These are phyloP conservation scores for Solanum corneliomulleri DNA, from an alignment of 257 asterid species.

Conservation along the genomic window DNA sequence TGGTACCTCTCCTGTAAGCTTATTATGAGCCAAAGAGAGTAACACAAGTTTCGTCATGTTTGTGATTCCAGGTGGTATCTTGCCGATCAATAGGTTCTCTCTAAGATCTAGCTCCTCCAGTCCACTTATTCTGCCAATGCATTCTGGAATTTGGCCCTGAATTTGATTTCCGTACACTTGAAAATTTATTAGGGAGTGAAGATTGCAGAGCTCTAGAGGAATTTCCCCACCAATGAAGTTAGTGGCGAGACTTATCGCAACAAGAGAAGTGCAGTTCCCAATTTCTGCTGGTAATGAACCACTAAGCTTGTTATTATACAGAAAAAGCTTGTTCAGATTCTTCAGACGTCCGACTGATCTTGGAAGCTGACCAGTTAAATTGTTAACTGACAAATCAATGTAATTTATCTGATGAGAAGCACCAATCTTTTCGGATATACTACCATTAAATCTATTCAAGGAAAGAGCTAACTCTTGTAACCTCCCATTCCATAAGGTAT, in stretches of 20 bases:
- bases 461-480: conserved; percentile 12
- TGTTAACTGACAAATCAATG: conserved; percentile 23
- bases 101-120: conserved; percentile 13
- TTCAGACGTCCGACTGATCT: conserved; percentile 17
- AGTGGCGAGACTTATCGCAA: conserved; percentile 1
- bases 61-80: conserved; percentile 24
- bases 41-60: conserved; percentile 14
- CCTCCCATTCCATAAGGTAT: conserved; percentile 24
- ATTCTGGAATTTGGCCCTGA: conserved; percentile 23
- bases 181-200: conserved; percentile 13
- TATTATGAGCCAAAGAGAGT: conserved; percentile 25
- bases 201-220: conserved; percentile 28
- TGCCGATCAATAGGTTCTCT: conserved; percentile 21
- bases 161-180: conserved; percentile 11
- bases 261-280: conserved; percentile 21
- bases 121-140: conserved; percentile 23
- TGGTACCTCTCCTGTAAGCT: conserved; percentile 27
- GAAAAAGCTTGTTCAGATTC: conserved; percentile 8
- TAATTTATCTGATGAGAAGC: conserved; percentile 1
- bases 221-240: conserved; percentile 26
- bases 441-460: conserved; percentile 24
- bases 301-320: conserved; percentile 12
- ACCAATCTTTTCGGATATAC: conserved; percentile 21
- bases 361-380: conserved; percentile 31
- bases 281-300: conserved; percentile 26